Percentiles rank a stretch among this genome's conserved stretches.
Evolutionary conservation across 495 filamentous ascomycete genomes (phyloP).

Genomic region (Evernia prunastri): DNA sequence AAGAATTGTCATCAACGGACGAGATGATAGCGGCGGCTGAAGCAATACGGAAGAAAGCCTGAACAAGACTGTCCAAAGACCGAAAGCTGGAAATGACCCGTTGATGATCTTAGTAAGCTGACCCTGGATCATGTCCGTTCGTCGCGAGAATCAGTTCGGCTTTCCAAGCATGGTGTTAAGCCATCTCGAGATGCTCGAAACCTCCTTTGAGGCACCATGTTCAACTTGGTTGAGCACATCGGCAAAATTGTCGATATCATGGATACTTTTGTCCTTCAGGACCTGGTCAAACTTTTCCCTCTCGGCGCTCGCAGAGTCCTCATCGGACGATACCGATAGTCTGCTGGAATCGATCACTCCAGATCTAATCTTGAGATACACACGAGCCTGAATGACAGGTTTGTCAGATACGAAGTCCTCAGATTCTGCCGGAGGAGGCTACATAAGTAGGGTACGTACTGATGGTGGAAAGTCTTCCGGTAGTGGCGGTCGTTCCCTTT

Average conservation of each 20-base stretch:
- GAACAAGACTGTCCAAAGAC: neutral
- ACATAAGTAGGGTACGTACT: slow-evolving; percentile 3
- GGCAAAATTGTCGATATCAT: slow-evolving; percentile 34
- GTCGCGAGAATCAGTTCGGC: neutral
- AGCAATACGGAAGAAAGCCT: neutral
- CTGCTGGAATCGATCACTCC: slow-evolving; percentile 33
- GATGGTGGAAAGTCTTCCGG: slow-evolving; percentile 17
- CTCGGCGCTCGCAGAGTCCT: slow-evolving; percentile 34
- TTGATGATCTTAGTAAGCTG: neutral
- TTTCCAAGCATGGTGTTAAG: slow-evolving; percentile 20
- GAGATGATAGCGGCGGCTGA: no score
- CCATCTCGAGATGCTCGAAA: slow-evolving; percentile 11
- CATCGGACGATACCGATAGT: slow-evolving; percentile 39
- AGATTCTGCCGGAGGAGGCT: neutral
- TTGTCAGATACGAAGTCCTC: slow-evolving; percentile 11
- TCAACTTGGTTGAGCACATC: slow-evolving; percentile 5
- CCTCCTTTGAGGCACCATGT: slow-evolving; percentile 2
- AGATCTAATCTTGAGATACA: slow-evolving; percentile 24
- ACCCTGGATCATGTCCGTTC: neutral
- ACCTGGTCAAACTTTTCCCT: slow-evolving; percentile 22
- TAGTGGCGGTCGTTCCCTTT: slow-evolving; percentile 21
- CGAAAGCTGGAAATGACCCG: neutral
- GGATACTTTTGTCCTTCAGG: slow-evolving; percentile 38
- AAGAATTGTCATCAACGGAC: no score
- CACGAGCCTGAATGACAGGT: slow-evolving; percentile 23